Evolutionary conservation across 352 stramenopile species (phyloP), one percentile per base, ranked within the genome.

Genomic region (Globisporangium spinosum): DNA sequence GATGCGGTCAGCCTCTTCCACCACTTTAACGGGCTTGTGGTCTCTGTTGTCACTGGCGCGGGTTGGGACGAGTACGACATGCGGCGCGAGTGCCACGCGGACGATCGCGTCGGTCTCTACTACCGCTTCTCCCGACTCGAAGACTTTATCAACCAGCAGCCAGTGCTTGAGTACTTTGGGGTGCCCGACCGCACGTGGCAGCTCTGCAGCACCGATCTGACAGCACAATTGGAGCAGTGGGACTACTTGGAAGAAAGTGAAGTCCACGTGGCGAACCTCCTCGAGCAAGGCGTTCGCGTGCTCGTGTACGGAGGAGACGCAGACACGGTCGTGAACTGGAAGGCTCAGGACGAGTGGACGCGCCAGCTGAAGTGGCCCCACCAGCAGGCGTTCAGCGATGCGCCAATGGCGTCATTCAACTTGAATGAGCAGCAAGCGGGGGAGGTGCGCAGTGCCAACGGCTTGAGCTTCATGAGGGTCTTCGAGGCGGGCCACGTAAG

Each of bases 61-160:
- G 78, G 75, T 9, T 76, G 75, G 60, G 93, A 95, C 66, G 67
- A 81, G 57, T 95, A 93, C 74, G 83, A 95, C 57, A 61, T 93
- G 25, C 83, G 83, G 20, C 82, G 77, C 0, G 20, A 66, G 17
- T 93, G 87, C 58, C 74, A 89, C 35, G 9, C 25, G 0, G 71
- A 86, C 56, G 85, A 93, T 49, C 59, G 62, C 7, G 49, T 90
- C 13, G 61, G 69, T 0, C 66, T 93, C 9, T 95, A 85, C 70
- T 93, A 93, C 49, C 72, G 75, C 7, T 91, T 95, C 62, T 71
- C 76, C 4, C 78, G 69, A 17, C 65, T 95, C 2, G 69, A 92
- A 59, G 62, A 71, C 3, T 87, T 87, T 49, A 78, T 94, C 20
- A 93, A 94, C 65, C 58, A 76, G 15, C 49, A 70, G 22, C 5